Percentiles rank a stretch among this genome's conserved stretches.
Conservation (phyloP, 495 filamentous ascomycete genomes). For the Trichoderma virens region DNA sequence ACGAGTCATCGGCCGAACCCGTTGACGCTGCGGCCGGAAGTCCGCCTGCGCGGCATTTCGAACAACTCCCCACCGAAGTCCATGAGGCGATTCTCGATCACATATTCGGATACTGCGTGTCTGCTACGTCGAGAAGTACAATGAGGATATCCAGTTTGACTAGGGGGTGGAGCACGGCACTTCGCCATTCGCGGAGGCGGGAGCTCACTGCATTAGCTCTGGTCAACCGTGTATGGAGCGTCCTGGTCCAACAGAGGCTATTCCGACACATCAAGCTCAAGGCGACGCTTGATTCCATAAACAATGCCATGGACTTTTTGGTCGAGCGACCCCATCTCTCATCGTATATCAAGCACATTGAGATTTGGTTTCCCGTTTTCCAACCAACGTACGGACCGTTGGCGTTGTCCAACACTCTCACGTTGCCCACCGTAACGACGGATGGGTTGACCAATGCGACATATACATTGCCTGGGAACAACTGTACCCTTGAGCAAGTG, state of each 20-base stretch:
- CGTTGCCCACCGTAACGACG: conserved; percentile 38
- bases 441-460: conserved; percentile 42
- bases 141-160: conserved; percentile 31
- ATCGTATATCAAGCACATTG: conserved; percentile 58
- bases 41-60: conserved; percentile 34
- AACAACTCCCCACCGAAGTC: conserved; percentile 59
- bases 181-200: conserved; percentile 60
- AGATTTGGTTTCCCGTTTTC: conserved; percentile 69
- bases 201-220: conserved; percentile 58
- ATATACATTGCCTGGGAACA: conserved; percentile 50
- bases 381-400: conserved; percentile 39
- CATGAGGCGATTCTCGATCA: conserved; percentile 64
- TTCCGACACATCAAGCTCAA: conserved; percentile 70
- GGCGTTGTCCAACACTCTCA: conserved; percentile 33
- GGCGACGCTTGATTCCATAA: conserved; percentile 52
- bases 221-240: conserved; percentile 53
- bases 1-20: conserved; percentile 12
- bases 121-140: conserved; percentile 45
- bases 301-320: conserved; percentile 51
- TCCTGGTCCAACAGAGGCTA: conserved; percentile 58
- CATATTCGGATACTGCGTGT: conserved; percentile 57
- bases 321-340: conserved; percentile 48
- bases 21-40: conserved; percentile 19
- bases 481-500: conserved; percentile 59
- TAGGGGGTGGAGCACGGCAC: conserved; percentile 54